Evolutionary conservation across 345 rosid genomes (phyloP).

Genomic region (Fremontodendron californicum): DNA sequence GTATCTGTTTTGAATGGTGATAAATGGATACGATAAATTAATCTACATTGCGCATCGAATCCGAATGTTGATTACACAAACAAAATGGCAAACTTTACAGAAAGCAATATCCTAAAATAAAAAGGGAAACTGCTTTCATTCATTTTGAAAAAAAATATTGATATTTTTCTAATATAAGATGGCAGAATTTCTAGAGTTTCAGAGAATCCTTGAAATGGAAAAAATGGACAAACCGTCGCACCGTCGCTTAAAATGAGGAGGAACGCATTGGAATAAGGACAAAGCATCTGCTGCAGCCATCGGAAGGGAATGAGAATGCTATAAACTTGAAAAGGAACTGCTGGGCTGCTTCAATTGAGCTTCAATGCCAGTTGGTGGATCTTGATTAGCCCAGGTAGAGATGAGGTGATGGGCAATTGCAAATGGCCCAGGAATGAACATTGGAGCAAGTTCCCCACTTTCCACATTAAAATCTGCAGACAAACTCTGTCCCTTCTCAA

Average conservation of each 20-base stretch:
- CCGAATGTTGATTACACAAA: neutral
- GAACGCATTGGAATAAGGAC: neutral
- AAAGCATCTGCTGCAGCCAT: neutral
- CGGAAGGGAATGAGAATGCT: constrained; percentile 9
- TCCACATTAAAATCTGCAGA: constrained; percentile 73
- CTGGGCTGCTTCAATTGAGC: constrained; percentile 30
- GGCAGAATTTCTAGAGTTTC: neutral
- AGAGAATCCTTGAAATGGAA: neutral
- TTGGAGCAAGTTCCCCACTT: constrained; percentile 84
- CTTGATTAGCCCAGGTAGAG: constrained; percentile 67
- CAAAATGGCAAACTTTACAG: neutral
- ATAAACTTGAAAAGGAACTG: constrained; percentile 53
- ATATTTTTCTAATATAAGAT: neutral
- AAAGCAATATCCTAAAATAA: neutral
- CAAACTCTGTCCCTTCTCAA: constrained; percentile 63
- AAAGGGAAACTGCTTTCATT: neutral
- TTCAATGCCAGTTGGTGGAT: constrained; percentile 26
- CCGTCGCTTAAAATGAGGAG: too few relatives aligned
- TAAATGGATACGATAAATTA: neutral
- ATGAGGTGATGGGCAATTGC: constrained; percentile 94
- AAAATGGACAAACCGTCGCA: neutral
- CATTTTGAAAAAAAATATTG: neutral
- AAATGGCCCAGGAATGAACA: constrained; percentile 91
- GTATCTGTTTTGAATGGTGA: neutral
- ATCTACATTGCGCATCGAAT: neutral